phyloP scores from a whole-genome alignment of 1,284 basidiomycete species.

The Singerocomus inundabilis region DNA sequence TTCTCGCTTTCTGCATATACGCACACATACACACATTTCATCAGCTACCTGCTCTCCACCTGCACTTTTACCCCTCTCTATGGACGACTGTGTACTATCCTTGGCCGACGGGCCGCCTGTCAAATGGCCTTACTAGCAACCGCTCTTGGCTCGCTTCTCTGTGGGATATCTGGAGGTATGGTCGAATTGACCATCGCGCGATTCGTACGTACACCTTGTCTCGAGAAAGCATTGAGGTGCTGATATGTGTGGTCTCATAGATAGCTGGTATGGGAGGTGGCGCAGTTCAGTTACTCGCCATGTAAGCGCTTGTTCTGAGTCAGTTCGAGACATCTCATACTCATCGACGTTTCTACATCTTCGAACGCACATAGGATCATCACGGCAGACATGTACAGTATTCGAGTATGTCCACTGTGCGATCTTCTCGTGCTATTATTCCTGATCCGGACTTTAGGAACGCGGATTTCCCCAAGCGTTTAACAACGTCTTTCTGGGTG shows the following conservation, averaged over 20 bases:
- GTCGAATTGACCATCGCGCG: slow-evolving; percentile 11
- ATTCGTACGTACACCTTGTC: slow-evolving; percentile 19
- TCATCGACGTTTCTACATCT: background rate
- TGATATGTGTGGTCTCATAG: no score
- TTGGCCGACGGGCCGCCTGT: slow-evolving; percentile 13
- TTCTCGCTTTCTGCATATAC: no score
- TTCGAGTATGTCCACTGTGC: slow-evolving; percentile 12
- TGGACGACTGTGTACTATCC: slow-evolving; percentile 17
- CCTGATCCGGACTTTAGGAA: slow-evolving; percentile 6
- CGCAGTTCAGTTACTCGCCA: slow-evolving; percentile 8
- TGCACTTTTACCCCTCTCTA: slow-evolving; percentile 22
- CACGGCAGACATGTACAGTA: slow-evolving; percentile 19
- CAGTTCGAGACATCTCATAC: no score
- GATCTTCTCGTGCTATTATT: background rate
- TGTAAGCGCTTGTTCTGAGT: slow-evolving; percentile 8
- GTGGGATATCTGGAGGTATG: slow-evolving; percentile 12
- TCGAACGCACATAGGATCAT: slow-evolving; percentile 14
- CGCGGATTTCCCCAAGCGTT: slow-evolving; percentile 22
- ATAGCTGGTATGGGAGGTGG: slow-evolving; percentile 18
- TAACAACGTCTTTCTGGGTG: slow-evolving; percentile 10
- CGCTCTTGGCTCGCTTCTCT: slow-evolving; percentile 15
- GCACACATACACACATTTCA: background rate
- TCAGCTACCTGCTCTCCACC: slow-evolving; percentile 17
- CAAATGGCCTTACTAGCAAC: slow-evolving; percentile 13
- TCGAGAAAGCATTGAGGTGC: no score